A percentile compares a stretch with the other conserved stretches of the same genome.
Evolutionary conservation across 192 early-diverging fungal species (phyloP).

Genomic region (Cladochytrium replicatum): DNA sequence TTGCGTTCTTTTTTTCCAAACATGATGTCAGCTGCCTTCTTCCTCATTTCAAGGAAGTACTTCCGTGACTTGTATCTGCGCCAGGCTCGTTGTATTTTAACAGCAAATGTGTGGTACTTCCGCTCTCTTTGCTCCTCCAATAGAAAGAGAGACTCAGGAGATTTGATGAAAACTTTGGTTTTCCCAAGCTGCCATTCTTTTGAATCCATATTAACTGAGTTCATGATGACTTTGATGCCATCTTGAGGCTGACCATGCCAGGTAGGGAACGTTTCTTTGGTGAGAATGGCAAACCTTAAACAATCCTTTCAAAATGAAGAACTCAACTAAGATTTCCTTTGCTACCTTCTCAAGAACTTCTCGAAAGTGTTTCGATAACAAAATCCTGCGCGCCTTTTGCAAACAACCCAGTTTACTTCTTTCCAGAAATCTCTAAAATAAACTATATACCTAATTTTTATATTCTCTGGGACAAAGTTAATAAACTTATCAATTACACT

Average conservation of each 20-base stretch:
- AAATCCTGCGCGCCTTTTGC: conserved; percentile 71
- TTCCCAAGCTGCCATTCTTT: conserved; percentile 95
- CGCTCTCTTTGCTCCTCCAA: conserved; percentile 86
- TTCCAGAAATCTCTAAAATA: neutral
- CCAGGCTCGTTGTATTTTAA: conserved; percentile 86
- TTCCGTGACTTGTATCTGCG: conserved; percentile 78
- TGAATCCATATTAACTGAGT: conserved; percentile 68
- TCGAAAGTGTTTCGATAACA: conserved; percentile 93
- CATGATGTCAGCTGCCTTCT: conserved; percentile 86
- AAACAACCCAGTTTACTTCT: neutral
- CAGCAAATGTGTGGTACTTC: conserved; percentile 95
- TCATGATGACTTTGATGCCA: conserved; percentile 71
- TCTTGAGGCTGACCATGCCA: conserved; percentile 70
- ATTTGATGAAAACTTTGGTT: conserved; percentile 91
- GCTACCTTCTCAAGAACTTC: conserved; percentile 60
- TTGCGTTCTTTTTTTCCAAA: conserved; percentile 85
- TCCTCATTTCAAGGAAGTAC: conserved; percentile 82
- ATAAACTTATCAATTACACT: too few relatives aligned
- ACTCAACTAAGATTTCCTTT: conserved; percentile 14
- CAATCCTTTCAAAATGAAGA: too few relatives aligned
- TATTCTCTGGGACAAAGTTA: too few relatives aligned
- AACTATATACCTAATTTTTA: conserved; percentile 61
- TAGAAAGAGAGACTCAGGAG: conserved; percentile 86
- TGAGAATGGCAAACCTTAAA: conserved; percentile 72
- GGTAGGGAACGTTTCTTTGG: conserved; percentile 57